Percentiles rank a stretch among this genome's conserved stretches.
Conservation (phyloP, 176 grass and related monocot genomes). For the Raddia guianensis region DNA sequence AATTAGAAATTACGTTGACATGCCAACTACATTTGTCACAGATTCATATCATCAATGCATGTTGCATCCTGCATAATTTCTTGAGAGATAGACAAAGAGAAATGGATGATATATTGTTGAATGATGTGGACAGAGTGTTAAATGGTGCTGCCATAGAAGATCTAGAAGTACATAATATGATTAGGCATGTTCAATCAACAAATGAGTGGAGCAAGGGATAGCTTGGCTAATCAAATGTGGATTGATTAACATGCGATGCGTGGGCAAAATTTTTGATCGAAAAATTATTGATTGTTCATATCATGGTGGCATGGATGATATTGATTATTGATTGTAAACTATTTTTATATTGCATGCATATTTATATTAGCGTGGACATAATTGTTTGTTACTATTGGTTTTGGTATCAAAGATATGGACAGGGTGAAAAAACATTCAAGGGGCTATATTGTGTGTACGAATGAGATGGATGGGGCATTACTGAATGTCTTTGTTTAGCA, state of each 20-base stretch:
- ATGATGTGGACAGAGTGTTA: background rate
- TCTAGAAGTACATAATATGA: background rate
- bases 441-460: too few relatives aligned
- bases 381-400: too few relatives aligned
- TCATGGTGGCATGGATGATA: background rate
- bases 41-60: conserved; percentile 20
- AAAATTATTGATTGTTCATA: too few relatives aligned
- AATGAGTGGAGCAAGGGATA: background rate
- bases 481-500: background rate
- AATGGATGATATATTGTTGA: background rate
- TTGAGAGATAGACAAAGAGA: background rate
- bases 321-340: too few relatives aligned
- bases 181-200: background rate
- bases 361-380: too few relatives aligned
- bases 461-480: too few relatives aligned
- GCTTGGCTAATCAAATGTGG: background rate
- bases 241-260: background rate
- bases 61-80: background rate
- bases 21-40: too few relatives aligned
- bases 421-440: too few relatives aligned
- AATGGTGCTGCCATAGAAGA: background rate
- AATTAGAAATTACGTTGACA: too few relatives aligned
- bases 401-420: too few relatives aligned
- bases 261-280: background rate
- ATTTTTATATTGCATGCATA: too few relatives aligned